Conservation (phyloP, 2,329 filamentous ascomycete species). For the Clarireedia monteithiana region DNA sequence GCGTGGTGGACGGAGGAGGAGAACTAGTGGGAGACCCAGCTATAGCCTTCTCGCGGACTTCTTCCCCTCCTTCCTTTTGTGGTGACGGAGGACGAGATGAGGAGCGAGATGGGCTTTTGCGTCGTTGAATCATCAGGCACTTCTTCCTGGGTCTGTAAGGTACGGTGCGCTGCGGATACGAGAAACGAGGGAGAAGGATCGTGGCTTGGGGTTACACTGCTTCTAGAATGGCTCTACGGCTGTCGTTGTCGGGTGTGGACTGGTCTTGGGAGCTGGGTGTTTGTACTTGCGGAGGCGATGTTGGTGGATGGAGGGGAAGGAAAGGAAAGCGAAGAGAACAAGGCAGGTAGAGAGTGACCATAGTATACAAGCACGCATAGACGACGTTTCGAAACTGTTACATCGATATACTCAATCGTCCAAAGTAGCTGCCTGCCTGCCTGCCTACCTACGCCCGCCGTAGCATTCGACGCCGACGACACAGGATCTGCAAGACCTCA, state of each 20-base stretch:
- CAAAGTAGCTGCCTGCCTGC: too few relatives aligned
- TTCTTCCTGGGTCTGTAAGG: background rate
- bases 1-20: background rate
- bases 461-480: too few relatives aligned
- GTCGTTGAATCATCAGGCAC: background rate
- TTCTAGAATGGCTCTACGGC: background rate
- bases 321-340: too few relatives aligned
- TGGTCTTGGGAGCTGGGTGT: background rate
- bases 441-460: too few relatives aligned
- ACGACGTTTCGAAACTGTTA: too few relatives aligned
- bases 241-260: background rate
- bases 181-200: too few relatives aligned
- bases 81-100: too few relatives aligned
- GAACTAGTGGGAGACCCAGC: background rate
- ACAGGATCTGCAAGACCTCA: too few relatives aligned
- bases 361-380: too few relatives aligned
- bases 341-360: too few relatives aligned
- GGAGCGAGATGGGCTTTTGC: background rate
- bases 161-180: background rate
- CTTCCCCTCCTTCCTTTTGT: constrained; percentile 1
- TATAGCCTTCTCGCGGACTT: background rate
- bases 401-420: too few relatives aligned
- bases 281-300: background rate
- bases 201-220: background rate
- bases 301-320: too few relatives aligned